phyloP scores from a whole-genome alignment of 1,139 yeast species.

The Hanseniaspora uvarum region DNA sequence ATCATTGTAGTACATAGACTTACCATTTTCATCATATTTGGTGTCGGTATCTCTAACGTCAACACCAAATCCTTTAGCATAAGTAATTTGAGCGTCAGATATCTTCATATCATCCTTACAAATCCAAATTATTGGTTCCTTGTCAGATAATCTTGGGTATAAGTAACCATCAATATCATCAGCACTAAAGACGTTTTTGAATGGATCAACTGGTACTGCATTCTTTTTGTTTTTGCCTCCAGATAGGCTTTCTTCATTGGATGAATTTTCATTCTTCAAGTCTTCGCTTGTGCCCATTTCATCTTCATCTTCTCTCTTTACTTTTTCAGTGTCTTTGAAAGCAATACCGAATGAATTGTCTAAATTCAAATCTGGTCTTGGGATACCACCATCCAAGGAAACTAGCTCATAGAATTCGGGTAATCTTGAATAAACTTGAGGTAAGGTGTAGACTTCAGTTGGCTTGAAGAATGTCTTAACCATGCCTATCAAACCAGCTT shows the following conservation, averaged over 20 bases:
- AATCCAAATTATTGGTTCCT: slow-evolving; percentile 60
- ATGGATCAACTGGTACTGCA: neutral
- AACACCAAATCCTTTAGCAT: slow-evolving; percentile 44
- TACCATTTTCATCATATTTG: slow-evolving; percentile 46
- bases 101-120: slow-evolving; percentile 62
- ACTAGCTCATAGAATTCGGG: slow-evolving; percentile 15
- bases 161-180: slow-evolving; percentile 43
- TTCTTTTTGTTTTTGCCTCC: neutral
- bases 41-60: slow-evolving; percentile 53
- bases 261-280: neutral
- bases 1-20: slow-evolving; percentile 44
- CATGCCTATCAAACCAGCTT: slow-evolving; percentile 22
- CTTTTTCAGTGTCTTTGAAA: slow-evolving; percentile 18
- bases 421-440: slow-evolving; percentile 15
- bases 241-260: neutral
- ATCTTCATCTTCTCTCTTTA: slow-evolving; percentile 10
- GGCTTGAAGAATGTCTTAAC: slow-evolving; percentile 33
- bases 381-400: slow-evolving; percentile 3
- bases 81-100: slow-evolving; percentile 48
- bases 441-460: slow-evolving; percentile 30
- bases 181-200: slow-evolving; percentile 31
- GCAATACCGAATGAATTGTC: slow-evolving; percentile 10
- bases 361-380: neutral
- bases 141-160: slow-evolving; percentile 52
- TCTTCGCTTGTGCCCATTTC: slow-evolving; percentile 8